A percentile compares a stretch with the other conserved stretches of the same genome.
Evolutionary conservation across 352 stramenopile species (phyloP).

Genomic region (Pythium vanterpoolii): DNA sequence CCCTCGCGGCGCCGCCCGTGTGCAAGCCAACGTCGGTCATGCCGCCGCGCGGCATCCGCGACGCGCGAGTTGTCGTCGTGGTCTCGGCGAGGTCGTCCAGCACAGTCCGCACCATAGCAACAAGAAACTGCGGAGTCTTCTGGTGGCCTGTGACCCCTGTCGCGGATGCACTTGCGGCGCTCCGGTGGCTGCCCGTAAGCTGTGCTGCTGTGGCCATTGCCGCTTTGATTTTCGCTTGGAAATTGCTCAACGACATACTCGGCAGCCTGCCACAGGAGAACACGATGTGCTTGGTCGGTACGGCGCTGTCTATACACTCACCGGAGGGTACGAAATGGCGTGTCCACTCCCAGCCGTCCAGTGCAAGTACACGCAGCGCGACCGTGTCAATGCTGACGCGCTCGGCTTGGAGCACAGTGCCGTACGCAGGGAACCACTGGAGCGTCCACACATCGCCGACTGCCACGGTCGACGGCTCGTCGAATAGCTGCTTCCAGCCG

Average conservation of each 20-base stretch:
- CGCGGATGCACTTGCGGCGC: slow-evolving; percentile 14
- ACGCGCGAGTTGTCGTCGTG: not conserved
- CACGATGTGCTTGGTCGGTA: slow-evolving; percentile 23
- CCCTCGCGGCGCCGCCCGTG: slow-evolving; percentile 34
- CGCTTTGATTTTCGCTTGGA: slow-evolving; percentile 5
- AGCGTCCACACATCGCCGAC: slow-evolving; percentile 10
- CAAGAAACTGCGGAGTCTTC: slow-evolving; percentile 55
- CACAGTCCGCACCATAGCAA: slow-evolving; percentile 22
- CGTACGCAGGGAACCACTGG: slow-evolving; percentile 50
- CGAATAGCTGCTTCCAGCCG: slow-evolving; percentile 1
- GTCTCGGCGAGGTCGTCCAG: slow-evolving; percentile 5
- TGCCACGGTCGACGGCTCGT: not conserved
- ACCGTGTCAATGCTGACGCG: slow-evolving; percentile 20
- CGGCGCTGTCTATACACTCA: slow-evolving; percentile 36
- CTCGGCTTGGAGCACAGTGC: slow-evolving; percentile 36
- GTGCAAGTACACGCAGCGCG: slow-evolving; percentile 35
- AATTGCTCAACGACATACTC: slow-evolving; percentile 6
- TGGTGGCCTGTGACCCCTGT: slow-evolving; percentile 23
- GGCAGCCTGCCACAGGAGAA: slow-evolving; percentile 28
- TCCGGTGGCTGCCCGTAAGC: slow-evolving; percentile 27
- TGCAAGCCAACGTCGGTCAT: slow-evolving; percentile 52
- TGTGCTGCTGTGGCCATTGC: slow-evolving; percentile 27
- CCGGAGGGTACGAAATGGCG: slow-evolving; percentile 31
- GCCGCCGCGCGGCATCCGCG: slow-evolving; percentile 22
- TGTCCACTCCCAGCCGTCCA: slow-evolving; percentile 37